Evolutionary conservation across 768 basidiomycete genomes (phyloP).

Genomic region (Lactarius evosmus): DNA sequence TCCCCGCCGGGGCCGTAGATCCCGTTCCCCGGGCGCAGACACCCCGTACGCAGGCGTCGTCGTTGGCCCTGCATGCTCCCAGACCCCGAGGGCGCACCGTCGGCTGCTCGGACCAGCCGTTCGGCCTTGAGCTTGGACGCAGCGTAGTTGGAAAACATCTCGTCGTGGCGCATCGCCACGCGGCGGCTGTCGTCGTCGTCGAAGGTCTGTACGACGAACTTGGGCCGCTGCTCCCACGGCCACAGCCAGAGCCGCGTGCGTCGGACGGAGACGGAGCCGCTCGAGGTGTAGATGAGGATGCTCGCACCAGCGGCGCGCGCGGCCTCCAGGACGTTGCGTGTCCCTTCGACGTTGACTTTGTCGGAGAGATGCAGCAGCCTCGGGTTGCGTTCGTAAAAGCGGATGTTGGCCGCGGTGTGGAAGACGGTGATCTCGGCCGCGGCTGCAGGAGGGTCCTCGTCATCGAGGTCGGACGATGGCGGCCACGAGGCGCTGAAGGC

Average conservation of each 20-base stretch:
- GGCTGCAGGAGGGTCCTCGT: slow-evolving; percentile 9
- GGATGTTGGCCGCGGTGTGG: slow-evolving; percentile 75
- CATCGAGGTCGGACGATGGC: slow-evolving; percentile 8
- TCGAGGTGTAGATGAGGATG: slow-evolving; percentile 69
- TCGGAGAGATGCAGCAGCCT: slow-evolving; percentile 52
- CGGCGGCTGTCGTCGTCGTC: slow-evolving; percentile 59
- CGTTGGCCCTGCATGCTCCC: slow-evolving; percentile 34
- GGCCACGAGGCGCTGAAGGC: slow-evolving; percentile 70
- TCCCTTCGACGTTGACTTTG: slow-evolving; percentile 64
- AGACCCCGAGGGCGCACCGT: slow-evolving; percentile 38
- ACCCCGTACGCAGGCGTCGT: slow-evolving; percentile 55
- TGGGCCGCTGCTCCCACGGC: slow-evolving; percentile 68
- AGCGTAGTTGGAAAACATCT: slow-evolving; percentile 80
- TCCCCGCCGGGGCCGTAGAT: slow-evolving; percentile 76
- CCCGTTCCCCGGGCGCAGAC: slow-evolving; percentile 75
- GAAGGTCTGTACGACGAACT: slow-evolving; percentile 57
- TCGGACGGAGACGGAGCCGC: slow-evolving; percentile 59
- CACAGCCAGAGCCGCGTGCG: slow-evolving; percentile 62
- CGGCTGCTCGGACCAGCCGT: slow-evolving; percentile 41
- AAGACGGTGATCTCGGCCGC: slow-evolving; percentile 59
- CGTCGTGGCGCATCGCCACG: slow-evolving; percentile 51
- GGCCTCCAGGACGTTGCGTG: slow-evolving; percentile 62
- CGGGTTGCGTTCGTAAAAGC: slow-evolving; percentile 65
- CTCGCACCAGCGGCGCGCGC: slow-evolving; percentile 52
- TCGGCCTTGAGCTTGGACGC: slow-evolving; percentile 62